Evolutionary conservation across 768 basidiomycete species (phyloP), one percentile per base, ranked within the genome.

Genomic region (Leucogyrophana mollusca): DNA sequence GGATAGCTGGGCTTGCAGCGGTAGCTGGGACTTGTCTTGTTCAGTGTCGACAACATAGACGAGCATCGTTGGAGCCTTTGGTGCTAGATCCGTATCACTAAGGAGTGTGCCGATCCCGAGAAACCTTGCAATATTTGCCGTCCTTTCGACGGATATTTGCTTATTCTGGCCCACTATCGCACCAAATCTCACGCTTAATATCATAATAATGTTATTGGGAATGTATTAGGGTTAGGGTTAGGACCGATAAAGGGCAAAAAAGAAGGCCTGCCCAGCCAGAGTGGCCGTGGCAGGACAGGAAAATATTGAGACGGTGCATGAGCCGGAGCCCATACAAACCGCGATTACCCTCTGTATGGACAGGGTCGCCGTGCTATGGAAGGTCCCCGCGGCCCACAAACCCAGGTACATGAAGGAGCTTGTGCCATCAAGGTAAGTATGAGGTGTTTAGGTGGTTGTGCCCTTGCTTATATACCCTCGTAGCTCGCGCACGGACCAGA

Each of bases 391-490:
- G 57, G 69, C 73, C 74, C 73, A 75, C 64, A 76, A 68, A 63
- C 72, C 71, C 71, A 55, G 68, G 66, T 68, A 67, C 40, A 9
- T 73, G 74, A 76, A 75, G 70, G 73, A 62, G 62, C 58, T 56
- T 72, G 64, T 73, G 69, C 74, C 74, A 73, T 74, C 74, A 76
- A 75, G 73, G 73, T 76, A 75, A 75, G 74, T 76, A 76, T 77
- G 70, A 71, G 34, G 44, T 67, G 50, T 35, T 30, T 7, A 4
- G 0, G 6, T 56, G 51, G 30, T 21, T 11, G 27, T 4, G 16
- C 27, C 27, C 22, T 10, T 27, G 11, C 6, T 49, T 63, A 47
- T 67, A 63, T 73, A 68, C 17, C 20, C 13, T 22, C 3, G 2
- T 17, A 6, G 23, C 4, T 16, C 11, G 51, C 35, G 51, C 51